A percentile compares a stretch with the other conserved stretches of the same genome.
Conservation (phyloP, 2,329 filamentous ascomycete genomes). For the Corinectria fuckeliana region DNA sequence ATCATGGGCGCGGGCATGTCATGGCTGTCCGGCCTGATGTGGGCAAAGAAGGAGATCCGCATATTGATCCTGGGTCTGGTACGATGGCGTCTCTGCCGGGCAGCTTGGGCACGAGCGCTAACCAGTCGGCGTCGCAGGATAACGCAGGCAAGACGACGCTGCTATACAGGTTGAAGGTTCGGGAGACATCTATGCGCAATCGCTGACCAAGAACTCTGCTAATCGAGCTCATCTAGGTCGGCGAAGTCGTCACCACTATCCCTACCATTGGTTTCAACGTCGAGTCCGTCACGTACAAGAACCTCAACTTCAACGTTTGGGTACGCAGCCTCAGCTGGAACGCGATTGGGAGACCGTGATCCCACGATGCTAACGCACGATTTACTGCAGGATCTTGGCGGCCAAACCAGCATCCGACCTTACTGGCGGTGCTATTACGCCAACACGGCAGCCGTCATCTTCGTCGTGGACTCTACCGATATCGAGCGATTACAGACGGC, state of each 20-base stretch:
- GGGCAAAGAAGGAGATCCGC: conserved; percentile 96
- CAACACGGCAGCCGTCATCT: conserved; percentile 97
- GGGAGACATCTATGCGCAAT: conserved; percentile 8
- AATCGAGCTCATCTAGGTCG: conserved; percentile 70
- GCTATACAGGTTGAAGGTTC: conserved; percentile 91
- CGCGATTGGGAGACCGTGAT: background rate
- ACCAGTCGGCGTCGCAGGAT: conserved; percentile 64
- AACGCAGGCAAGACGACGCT: conserved; percentile 98
- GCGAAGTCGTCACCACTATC: conserved; percentile 98
- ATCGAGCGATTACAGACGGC: conserved; percentile 94
- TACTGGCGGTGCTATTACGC: conserved; percentile 99
- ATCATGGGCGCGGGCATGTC: conserved; percentile 71
- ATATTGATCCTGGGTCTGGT: conserved; percentile 95
- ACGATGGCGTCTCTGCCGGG: conserved; percentile 42
- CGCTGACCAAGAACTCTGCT: conserved; percentile 11
- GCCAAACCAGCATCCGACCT: conserved; percentile 96
- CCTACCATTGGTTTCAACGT: conserved; percentile 99
- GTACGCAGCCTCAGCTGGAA: conserved; percentile 55
- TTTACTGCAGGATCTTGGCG: conserved; percentile 77
- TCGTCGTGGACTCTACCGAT: conserved; percentile 98
- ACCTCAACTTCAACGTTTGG: conserved; percentile 99
- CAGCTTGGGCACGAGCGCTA: conserved; percentile 27
- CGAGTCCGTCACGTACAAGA: conserved; percentile 97
- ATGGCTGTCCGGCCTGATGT: conserved; percentile 76
- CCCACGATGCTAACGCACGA: conserved; percentile 14